These are phyloP conservation scores for Inga laurina DNA, from an alignment of 306 rosid genomes.

Conservation along the genomic window DNA sequence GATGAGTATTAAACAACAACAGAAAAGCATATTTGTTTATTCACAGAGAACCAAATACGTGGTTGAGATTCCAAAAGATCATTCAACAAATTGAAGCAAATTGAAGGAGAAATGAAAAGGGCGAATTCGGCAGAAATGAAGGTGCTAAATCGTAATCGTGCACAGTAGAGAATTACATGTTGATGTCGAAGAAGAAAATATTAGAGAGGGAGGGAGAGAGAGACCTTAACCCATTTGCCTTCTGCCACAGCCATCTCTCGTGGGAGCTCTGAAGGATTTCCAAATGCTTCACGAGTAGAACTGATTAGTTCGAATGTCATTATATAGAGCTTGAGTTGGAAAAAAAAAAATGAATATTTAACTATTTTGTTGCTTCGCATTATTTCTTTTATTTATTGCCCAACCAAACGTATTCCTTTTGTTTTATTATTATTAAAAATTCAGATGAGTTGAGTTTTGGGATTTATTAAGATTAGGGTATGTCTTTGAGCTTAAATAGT, in stretches of 20 bases:
- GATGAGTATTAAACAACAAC: neutral
- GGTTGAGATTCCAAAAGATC: neutral
- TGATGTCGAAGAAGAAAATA: neutral
- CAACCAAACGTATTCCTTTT: no score
- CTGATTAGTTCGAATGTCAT: neutral
- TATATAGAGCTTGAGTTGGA: neutral
- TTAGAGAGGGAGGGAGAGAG: neutral
- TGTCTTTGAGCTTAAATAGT: no score
- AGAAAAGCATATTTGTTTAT: neutral
- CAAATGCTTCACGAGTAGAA: neutral
- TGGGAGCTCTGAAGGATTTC: neutral
- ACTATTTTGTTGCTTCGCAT: no score
- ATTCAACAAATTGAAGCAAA: neutral
- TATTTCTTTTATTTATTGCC: no score
- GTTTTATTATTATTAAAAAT: no score
- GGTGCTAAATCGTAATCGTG: neutral
- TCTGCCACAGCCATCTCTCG: slow-evolving; percentile 55
- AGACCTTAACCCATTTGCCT: slow-evolving; percentile 81
- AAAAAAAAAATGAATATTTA: neutral
- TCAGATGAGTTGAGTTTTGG: no score
- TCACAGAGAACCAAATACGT: neutral
- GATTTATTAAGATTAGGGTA: no score
- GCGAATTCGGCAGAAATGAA: neutral
- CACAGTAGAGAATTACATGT: neutral
- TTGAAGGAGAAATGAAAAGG: neutral